Evolutionary conservation across 2,329 filamentous ascomycete genomes (phyloP).

Genomic region (Aspergillus texensis): DNA sequence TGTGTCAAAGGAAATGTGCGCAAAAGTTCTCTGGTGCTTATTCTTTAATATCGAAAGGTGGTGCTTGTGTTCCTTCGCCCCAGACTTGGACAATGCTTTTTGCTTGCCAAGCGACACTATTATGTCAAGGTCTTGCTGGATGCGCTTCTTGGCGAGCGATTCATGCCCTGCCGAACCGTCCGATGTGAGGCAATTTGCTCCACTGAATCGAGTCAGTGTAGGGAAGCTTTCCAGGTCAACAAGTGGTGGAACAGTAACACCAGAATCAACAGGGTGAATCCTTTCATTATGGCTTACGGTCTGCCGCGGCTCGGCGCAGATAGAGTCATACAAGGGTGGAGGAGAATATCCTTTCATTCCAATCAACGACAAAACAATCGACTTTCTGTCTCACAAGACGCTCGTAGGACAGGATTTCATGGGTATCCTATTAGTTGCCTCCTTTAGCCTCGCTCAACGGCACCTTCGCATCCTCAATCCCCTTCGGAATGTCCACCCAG

Average conservation of each 20-base stretch:
- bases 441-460: not conserved
- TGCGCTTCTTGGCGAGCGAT: not conserved
- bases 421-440: not conserved
- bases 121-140: not conserved
- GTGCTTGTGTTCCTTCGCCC: not conserved
- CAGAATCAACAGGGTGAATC: not conserved
- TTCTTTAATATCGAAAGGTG: not conserved
- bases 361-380: not conserved
- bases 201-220: not conserved
- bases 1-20: not conserved
- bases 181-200: not conserved
- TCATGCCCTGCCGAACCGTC: not conserved
- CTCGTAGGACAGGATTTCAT: not conserved
- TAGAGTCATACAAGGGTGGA: not conserved
- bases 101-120: not conserved
- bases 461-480: slow-evolving; percentile 17
- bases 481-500: slow-evolving; percentile 16
- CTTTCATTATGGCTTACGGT: not conserved
- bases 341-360: not conserved
- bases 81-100: not conserved
- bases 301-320: not conserved
- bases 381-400: not conserved
- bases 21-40: not conserved
- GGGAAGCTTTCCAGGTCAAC: not conserved
- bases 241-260: not conserved